Evolutionary conservation across 495 filamentous ascomycete species (phyloP).

Genomic region (Penicillium arizonense): DNA sequence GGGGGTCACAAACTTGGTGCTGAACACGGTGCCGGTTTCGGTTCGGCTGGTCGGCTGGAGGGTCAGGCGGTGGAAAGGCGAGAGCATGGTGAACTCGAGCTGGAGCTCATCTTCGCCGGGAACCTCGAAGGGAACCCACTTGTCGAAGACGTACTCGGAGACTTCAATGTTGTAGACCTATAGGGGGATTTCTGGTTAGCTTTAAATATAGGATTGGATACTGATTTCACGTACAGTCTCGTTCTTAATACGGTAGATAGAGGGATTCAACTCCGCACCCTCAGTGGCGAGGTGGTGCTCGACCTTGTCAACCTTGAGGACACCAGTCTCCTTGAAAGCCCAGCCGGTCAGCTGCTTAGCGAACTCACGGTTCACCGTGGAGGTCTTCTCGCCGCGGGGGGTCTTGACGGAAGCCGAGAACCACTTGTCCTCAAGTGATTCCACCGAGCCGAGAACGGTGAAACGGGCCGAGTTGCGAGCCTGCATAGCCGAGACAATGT

Average conservation of each 20-base stretch:
- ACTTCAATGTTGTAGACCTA: conserved; percentile 86
- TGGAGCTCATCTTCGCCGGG: conserved; percentile 72
- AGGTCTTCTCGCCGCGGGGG: conserved; percentile 51
- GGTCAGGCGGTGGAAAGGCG: conserved; percentile 90
- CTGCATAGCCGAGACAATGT: conserved; percentile 79
- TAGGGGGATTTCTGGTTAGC: conserved; percentile 19
- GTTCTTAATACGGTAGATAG: conserved; percentile 95
- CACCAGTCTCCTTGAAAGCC: conserved; percentile 92
- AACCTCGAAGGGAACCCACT: conserved; percentile 70
- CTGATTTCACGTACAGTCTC: conserved; percentile 70
- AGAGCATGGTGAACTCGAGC: conserved; percentile 98
- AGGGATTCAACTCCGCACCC: conserved; percentile 65
- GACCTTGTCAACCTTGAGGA: conserved; percentile 80
- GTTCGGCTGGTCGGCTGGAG: conserved; percentile 60
- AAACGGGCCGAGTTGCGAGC: conserved; percentile 91
- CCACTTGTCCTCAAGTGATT: conserved; percentile 87
- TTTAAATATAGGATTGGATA: conserved; percentile 4
- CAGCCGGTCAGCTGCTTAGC: conserved; percentile 78
- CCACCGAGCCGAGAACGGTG: conserved; percentile 79
- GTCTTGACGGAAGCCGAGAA: conserved; percentile 77
- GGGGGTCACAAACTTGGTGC: conserved; percentile 73
- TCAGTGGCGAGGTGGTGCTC: conserved; percentile 68
- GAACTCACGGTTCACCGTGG: conserved; percentile 80
- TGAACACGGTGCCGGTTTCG: conserved; percentile 69
- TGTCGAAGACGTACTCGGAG: conserved; percentile 74